Percentiles rank a stretch among this genome's conserved stretches.
phyloP scores from a whole-genome alignment of 805 yeast species.

The Candida ulmi region DNA sequence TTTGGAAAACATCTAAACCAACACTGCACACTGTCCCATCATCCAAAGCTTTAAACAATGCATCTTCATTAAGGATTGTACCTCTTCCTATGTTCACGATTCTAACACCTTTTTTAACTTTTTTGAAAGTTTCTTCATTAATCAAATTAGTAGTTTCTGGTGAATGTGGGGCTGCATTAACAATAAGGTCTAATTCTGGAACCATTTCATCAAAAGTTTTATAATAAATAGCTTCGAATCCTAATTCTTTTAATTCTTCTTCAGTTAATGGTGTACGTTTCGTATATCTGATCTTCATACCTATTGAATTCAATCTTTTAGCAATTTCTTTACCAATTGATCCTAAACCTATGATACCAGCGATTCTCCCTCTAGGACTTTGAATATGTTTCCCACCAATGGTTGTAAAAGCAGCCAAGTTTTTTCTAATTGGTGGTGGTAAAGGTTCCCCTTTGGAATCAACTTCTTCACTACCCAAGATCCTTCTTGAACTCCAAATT shows the following conservation, averaged over 20 bases:
- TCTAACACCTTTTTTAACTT: conserved; percentile 49
- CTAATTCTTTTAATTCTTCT: conserved; percentile 31
- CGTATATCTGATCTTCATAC: conserved; percentile 60
- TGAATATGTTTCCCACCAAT: conserved; percentile 42
- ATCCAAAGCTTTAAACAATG: conserved; percentile 52
- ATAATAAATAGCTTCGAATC: conserved; percentile 41
- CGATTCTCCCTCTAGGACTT: conserved; percentile 53
- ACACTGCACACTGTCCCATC: conserved; percentile 57
- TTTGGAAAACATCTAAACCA: conserved; percentile 67
- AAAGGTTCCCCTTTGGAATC: conserved; percentile 28
- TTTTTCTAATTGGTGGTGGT: conserved; percentile 25
- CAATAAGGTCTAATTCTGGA: conserved; percentile 46
- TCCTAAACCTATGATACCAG: conserved; percentile 70
- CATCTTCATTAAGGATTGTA: conserved; percentile 57
- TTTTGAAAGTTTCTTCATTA: conserved; percentile 39
- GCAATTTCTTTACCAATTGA: conserved; percentile 67
- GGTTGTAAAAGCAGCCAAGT: conserved; percentile 35
- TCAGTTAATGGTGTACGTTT: conserved; percentile 43
- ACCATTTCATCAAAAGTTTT: conserved; percentile 39
- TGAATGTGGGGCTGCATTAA: conserved; percentile 63
- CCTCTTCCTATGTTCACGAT: conserved; percentile 79
- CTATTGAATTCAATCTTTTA: conserved; percentile 46
- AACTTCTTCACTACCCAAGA: conserved; percentile 28
- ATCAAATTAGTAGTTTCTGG: conserved; percentile 52
- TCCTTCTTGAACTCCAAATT: conserved; percentile 39